A percentile compares a stretch with the other conserved stretches of the same genome.
Evolutionary conservation across 306 rosid species (phyloP).

Genomic region (Begonia masoniana): DNA sequence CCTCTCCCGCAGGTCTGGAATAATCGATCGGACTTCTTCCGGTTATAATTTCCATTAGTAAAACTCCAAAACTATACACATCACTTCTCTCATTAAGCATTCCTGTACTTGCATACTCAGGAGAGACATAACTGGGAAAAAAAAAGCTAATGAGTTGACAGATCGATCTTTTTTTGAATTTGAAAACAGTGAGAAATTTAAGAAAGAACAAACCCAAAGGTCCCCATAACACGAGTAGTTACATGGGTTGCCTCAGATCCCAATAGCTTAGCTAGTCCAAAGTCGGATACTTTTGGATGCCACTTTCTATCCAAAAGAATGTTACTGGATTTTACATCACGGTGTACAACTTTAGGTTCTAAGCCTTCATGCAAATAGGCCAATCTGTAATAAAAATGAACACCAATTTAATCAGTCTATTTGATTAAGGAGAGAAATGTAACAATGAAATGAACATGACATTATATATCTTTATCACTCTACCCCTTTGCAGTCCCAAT

Average conservation of each 20-base stretch:
- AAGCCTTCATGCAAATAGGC: slow-evolving; percentile 94
- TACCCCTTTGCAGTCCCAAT: slow-evolving; percentile 92
- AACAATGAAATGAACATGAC: slow-evolving; percentile 6
- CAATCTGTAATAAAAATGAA: slow-evolving; percentile 38
- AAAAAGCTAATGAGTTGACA: slow-evolving; percentile 1
- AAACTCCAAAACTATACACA: slow-evolving; percentile 85
- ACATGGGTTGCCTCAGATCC: slow-evolving; percentile 75
- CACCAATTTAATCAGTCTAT: neutral
- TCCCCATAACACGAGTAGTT: slow-evolving; percentile 96
- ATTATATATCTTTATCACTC: slow-evolving; percentile 7
- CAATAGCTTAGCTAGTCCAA: slow-evolving; percentile 93
- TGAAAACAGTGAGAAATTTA: neutral
- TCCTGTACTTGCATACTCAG: slow-evolving; percentile 94
- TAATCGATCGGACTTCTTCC: slow-evolving; percentile 94
- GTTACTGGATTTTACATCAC: slow-evolving; percentile 90
- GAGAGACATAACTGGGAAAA: slow-evolving; percentile 77
- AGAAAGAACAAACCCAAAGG: slow-evolving; percentile 58
- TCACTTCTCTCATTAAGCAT: slow-evolving; percentile 96
- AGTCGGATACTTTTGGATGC: slow-evolving; percentile 88
- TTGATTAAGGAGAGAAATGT: neutral
- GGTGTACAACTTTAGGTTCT: slow-evolving; percentile 97
- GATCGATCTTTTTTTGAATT: neutral
- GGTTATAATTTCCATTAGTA: slow-evolving; percentile 94
- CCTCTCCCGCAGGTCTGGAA: slow-evolving; percentile 88
- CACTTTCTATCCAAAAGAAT: slow-evolving; percentile 86